Conservation (phyloP, 805 yeast species). For the Myxozyma lipomycoides region DNA sequence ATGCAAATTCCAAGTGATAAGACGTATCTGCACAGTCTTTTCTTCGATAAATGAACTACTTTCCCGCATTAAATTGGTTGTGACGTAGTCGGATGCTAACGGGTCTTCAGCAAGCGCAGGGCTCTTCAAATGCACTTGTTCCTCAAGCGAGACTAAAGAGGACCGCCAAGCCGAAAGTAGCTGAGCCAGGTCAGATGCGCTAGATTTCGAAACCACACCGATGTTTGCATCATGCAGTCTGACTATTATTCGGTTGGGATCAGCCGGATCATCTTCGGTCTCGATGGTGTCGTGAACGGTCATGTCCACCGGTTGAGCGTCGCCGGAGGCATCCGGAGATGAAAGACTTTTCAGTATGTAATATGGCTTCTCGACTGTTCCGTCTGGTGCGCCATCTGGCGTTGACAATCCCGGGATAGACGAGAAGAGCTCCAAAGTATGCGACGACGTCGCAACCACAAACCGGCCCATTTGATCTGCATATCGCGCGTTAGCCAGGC, state of each 20-base stretch:
- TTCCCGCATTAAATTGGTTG: slow-evolving; percentile 18
- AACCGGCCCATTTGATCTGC: not conserved
- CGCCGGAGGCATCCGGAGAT: not conserved
- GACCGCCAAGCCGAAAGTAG: slow-evolving; percentile 35
- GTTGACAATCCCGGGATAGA: not conserved
- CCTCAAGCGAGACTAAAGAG: slow-evolving; percentile 31
- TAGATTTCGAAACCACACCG: slow-evolving; percentile 12
- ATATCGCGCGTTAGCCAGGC: too few relatives aligned
- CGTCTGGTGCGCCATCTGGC: not conserved
- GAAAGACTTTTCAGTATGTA: not conserved
- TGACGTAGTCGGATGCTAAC: slow-evolving; percentile 19
- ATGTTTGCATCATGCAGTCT: slow-evolving; percentile 16
- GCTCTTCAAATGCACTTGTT: slow-evolving; percentile 11
- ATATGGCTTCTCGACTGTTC: not conserved
- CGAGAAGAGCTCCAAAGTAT: slow-evolving; percentile 14
- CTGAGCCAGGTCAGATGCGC: slow-evolving; percentile 28
- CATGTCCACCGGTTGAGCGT: slow-evolving; percentile 11
- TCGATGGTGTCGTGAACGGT: slow-evolving; percentile 21
- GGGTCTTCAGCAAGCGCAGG: slow-evolving; percentile 13
- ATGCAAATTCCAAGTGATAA: slow-evolving; percentile 37
- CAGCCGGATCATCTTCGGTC: slow-evolving; percentile 16
- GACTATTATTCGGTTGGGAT: slow-evolving; percentile 7
- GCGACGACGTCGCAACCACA: slow-evolving; percentile 18
- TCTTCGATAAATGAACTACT: slow-evolving; percentile 24
- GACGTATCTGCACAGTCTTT: slow-evolving; percentile 27